A percentile compares a stretch with the other conserved stretches of the same genome.
These are phyloP conservation scores for Mycena olivaceomarginata DNA, from an alignment of 768 basidiomycete species.

Conservation along the genomic window DNA sequence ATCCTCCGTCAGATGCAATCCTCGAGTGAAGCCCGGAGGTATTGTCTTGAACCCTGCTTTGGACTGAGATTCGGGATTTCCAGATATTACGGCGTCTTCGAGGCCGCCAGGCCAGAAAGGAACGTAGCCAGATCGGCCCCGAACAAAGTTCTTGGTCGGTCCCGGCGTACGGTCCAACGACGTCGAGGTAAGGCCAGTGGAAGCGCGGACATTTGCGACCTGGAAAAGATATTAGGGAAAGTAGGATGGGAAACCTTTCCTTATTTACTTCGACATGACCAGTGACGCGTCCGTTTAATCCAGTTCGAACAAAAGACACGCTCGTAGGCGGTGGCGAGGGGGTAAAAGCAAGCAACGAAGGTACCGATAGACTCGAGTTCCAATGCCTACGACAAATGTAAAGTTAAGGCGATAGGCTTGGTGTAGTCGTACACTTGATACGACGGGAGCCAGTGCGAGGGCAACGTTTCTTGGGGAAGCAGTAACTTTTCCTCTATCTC, in stretches of 20 bases:
- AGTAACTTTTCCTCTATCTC: conserved; percentile 88
- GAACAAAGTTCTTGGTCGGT: conserved; percentile 86
- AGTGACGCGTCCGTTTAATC: conserved; percentile 86
- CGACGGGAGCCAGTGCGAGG: conserved; percentile 82
- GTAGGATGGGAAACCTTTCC: conserved; percentile 16
- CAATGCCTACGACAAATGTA: conserved; percentile 74
- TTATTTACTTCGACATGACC: conserved; percentile 87
- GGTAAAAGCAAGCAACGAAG: conserved; percentile 77
- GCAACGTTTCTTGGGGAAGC: conserved; percentile 79
- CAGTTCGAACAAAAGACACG: conserved; percentile 83
- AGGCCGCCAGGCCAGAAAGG: conserved; percentile 97
- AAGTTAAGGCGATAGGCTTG: conserved; percentile 35
- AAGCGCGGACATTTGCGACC: conserved; percentile 72
- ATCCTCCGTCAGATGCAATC: conserved; percentile 82
- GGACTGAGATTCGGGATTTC: conserved; percentile 50
- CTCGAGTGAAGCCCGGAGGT: conserved; percentile 90
- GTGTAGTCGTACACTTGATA: conserved; percentile 87
- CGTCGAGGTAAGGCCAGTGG: conserved; percentile 88
- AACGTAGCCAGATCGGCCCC: conserved; percentile 94
- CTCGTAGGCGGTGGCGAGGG: conserved; percentile 87
- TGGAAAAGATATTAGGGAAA: conserved; percentile 50
- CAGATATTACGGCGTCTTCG: conserved; percentile 71
- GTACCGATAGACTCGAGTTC: conserved; percentile 76
- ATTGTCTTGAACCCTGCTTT: conserved; percentile 75
- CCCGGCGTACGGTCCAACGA: conserved; percentile 91